Conservation (phyloP, 441 rosid species). For the Corymbia calophylla region DNA sequence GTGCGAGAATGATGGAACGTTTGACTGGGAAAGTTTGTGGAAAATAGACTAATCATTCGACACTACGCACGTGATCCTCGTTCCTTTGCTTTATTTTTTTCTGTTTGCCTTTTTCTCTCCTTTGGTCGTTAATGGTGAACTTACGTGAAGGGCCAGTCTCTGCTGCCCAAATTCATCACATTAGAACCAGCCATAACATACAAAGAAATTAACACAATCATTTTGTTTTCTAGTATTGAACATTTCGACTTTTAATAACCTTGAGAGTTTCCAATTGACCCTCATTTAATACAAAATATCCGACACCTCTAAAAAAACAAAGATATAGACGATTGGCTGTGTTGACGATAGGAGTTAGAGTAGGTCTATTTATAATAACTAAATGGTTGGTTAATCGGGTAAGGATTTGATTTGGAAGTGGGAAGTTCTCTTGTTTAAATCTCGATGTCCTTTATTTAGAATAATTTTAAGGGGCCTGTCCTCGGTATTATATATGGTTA, state of each 20-base stretch:
- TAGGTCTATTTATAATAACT: not conserved
- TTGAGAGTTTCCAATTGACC: not conserved
- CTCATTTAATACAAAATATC: not conserved
- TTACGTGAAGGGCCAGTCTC: not conserved
- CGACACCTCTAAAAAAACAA: not conserved
- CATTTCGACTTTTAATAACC: not conserved
- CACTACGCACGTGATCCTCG: not conserved
- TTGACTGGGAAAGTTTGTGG: not conserved
- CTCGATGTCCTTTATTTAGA: not conserved
- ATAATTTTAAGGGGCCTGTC: not conserved
- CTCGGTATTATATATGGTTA: not conserved
- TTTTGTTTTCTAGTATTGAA: not conserved
- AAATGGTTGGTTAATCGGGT: not conserved
- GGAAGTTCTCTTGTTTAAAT: not conserved
- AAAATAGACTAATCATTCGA: not conserved
- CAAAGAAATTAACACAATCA: not conserved
- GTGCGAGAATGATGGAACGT: not conserved
- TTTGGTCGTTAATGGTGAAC: not conserved
- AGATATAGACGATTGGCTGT: not conserved
- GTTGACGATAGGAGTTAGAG: not conserved
- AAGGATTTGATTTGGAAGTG: not conserved
- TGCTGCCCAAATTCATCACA: not conserved
- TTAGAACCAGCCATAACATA: not conserved
- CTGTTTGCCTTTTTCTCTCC: not conserved
- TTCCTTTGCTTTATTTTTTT: not conserved